phyloP scores from a whole-genome alignment of 1,139 yeast species.

The Debaryomyces udenii region DNA sequence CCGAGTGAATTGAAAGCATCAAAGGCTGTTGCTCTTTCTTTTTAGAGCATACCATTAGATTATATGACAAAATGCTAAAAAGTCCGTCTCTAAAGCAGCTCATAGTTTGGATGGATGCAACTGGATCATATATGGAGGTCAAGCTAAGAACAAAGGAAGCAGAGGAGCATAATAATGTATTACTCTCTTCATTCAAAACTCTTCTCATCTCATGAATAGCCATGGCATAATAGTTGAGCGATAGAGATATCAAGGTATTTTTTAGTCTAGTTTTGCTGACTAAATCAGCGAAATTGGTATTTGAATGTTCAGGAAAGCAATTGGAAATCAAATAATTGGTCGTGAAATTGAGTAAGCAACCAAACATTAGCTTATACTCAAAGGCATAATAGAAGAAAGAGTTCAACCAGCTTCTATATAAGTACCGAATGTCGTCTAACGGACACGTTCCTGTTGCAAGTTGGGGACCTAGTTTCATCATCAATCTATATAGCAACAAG shows the following conservation, averaged over 20 bases:
- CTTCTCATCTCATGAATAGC: constrained; percentile 40
- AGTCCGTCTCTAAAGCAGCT: constrained; percentile 48
- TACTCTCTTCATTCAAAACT: constrained; percentile 31
- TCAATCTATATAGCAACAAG: constrained; percentile 15
- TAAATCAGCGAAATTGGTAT: constrained; percentile 16
- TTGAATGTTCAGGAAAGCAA: constrained; percentile 17
- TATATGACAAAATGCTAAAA: constrained; percentile 39
- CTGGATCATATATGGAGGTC: constrained; percentile 51
- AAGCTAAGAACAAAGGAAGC: constrained; percentile 44
- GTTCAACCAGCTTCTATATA: constrained; percentile 40
- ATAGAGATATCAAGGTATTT: constrained; percentile 30
- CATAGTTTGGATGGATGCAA: constrained; percentile 43
- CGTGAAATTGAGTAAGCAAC: constrained; percentile 43
- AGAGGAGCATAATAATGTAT: constrained; percentile 40
- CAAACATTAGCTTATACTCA: constrained; percentile 33
- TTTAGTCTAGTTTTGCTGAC: constrained; percentile 24
- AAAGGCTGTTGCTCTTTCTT: constrained; percentile 22
- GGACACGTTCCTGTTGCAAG: constrained; percentile 33
- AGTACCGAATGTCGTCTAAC: constrained; percentile 32
- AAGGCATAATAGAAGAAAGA: constrained; percentile 30
- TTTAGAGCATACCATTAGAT: constrained; percentile 27
- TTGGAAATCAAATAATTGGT: constrained; percentile 45
- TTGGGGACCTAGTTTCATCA: constrained; percentile 22
- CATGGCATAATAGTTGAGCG: constrained; percentile 42
- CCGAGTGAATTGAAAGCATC: constrained; percentile 37